phyloP scores from a whole-genome alignment of 306 rosid species.

The Canavalia gladiata region DNA sequence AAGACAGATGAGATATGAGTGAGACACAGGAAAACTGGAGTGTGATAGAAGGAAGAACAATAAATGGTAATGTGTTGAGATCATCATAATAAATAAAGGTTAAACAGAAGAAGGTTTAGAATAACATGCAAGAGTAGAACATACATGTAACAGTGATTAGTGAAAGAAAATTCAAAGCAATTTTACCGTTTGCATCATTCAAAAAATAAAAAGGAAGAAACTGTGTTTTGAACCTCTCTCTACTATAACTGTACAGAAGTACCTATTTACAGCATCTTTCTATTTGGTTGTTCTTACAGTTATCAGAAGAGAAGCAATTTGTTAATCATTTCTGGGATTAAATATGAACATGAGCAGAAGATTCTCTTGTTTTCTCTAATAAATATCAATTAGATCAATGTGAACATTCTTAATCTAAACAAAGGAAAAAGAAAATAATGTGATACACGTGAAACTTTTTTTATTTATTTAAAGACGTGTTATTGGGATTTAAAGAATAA shows the following conservation, averaged over 20 bases:
- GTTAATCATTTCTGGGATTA: too few species aligned
- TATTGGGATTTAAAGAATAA: too few species aligned
- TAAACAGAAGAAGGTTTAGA: background rate
- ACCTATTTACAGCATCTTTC: background rate
- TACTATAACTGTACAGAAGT: background rate
- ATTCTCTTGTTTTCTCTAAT: too few species aligned
- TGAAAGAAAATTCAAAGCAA: background rate
- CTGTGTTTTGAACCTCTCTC: background rate
- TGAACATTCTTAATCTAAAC: too few species aligned
- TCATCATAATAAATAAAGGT: background rate
- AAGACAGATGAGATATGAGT: background rate
- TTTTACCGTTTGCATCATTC: background rate
- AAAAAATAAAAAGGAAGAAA: background rate
- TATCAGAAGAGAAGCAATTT: too few species aligned
- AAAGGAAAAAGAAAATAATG: too few species aligned
- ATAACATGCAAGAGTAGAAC: background rate
- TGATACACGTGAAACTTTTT: too few species aligned
- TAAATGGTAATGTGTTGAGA: background rate
- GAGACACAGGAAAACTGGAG: background rate
- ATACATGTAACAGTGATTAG: background rate
- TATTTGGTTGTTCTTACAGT: background rate
- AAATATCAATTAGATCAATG: too few species aligned
- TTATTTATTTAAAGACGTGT: too few species aligned
- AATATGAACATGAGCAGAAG: too few species aligned
- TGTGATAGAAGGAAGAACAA: background rate